Evolutionary conservation across 108 stramenopile genomes (phyloP).

Genomic region (Fistulifera solaris): DNA sequence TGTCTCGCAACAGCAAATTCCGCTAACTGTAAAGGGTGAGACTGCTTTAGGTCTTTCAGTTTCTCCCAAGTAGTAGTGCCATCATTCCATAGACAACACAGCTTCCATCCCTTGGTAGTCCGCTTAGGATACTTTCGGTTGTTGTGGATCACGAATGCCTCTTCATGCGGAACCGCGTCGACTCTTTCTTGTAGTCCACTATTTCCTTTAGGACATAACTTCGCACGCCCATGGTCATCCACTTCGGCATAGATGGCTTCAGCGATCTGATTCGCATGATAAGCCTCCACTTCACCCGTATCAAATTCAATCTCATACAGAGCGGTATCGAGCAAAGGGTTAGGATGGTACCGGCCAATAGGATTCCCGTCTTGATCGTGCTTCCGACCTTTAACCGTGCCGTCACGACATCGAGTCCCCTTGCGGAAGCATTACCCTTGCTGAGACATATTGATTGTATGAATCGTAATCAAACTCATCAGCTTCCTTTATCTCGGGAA

Average conservation of each 20-base stretch:
- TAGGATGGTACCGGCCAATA: conserved; percentile 20
- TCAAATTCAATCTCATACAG: conserved; percentile 31
- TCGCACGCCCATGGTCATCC: conserved; percentile 18
- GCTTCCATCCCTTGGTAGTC: conserved; percentile 28
- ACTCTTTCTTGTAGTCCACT: conserved; percentile 17
- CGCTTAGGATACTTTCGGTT: not conserved
- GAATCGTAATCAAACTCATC: conserved; percentile 14
- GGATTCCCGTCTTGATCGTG: conserved; percentile 18
- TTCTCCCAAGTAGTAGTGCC: conserved; percentile 15
- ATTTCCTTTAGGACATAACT: conserved; percentile 15
- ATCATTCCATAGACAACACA: conserved; percentile 20
- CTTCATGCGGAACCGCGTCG: conserved; percentile 1
- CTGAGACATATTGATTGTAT: conserved; percentile 10
- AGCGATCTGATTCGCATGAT: conserved; percentile 30
- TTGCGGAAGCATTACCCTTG: conserved; percentile 16
- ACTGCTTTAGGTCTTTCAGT: conserved; percentile 18
- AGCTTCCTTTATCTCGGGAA: conserved; percentile 3
- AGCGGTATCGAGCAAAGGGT: conserved; percentile 32
- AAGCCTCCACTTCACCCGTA: conserved; percentile 19
- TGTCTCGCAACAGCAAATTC: conserved; percentile 24
- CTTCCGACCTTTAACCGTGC: conserved; percentile 22
- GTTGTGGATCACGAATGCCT: not conserved
- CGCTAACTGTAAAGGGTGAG: conserved; percentile 21
- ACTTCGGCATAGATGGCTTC: conserved; percentile 23
- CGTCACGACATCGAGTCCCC: conserved; percentile 10